A percentile compares a stretch with the other conserved stretches of the same genome.
Evolutionary conservation across 805 yeast species (phyloP).

Genomic region (Maudiozyma bulderi): DNA sequence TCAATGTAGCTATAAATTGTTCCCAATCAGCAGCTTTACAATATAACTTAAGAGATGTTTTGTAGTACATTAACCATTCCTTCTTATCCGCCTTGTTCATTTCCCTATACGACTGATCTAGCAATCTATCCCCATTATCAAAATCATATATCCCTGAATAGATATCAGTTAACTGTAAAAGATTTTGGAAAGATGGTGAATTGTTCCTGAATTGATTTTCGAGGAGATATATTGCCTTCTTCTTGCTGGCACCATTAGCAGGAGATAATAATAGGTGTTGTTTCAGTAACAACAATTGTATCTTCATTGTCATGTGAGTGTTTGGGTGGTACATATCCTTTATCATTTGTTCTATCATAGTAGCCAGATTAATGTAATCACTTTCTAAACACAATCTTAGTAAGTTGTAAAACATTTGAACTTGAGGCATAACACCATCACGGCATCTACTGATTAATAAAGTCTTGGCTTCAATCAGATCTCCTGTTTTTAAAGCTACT

Average conservation of each 20-base stretch:
- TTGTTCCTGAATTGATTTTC: slow-evolving; percentile 7
- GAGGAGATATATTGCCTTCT: slow-evolving; percentile 10
- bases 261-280: background rate
- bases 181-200: slow-evolving; percentile 15
- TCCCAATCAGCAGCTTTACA: slow-evolving; percentile 9
- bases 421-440: slow-evolving; percentile 16
- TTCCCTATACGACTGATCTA: background rate
- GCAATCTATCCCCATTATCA: slow-evolving; percentile 2
- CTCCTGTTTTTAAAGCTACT: slow-evolving; percentile 1
- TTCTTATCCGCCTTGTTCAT: slow-evolving; percentile 8
- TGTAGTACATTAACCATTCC: slow-evolving; percentile 20
- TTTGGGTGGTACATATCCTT: slow-evolving; percentile 7
- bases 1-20: slow-evolving; percentile 9
- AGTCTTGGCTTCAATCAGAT: slow-evolving; percentile 9
- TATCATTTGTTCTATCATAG: slow-evolving; percentile 12
- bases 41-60: slow-evolving; percentile 12
- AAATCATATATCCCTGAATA: slow-evolving; percentile 10
- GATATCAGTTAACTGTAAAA: slow-evolving; percentile 16
- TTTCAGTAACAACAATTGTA: slow-evolving; percentile 19
- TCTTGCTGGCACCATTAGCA: background rate
- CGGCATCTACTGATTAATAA: slow-evolving; percentile 13
- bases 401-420: slow-evolving; percentile 14
- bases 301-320: slow-evolving; percentile 12
- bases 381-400: slow-evolving; percentile 12
- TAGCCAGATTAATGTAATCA: slow-evolving; percentile 11